Evolutionary conservation across 306 rosid species (phyloP), one percentile per base, ranked within the genome.

Genomic region (Pterocarpus macrocarpus): DNA sequence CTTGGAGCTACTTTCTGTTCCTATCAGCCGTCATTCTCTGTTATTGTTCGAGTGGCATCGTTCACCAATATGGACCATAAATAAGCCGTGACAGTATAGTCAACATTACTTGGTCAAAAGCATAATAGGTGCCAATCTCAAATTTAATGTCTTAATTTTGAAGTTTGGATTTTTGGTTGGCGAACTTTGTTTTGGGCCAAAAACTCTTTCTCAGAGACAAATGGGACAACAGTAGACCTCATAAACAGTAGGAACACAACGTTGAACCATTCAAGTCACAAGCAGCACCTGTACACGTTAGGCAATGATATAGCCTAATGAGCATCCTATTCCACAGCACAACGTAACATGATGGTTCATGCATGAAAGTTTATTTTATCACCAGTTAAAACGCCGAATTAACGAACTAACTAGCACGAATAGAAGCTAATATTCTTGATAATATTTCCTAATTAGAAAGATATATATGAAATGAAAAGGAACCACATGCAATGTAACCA

Each of bases 251-350:
- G 66, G 35, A 64, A 61, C 69, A 33, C 55, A 73, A 68, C 9
- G 69, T 39, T 80, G 74, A 69, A 17, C 84, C 87, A 75, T 80
- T 84, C 74, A 84, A 75, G 41, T 84, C 83, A 70, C 10, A 4
- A 63, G 64, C 69, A 79, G 81, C 81, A 84, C 65, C 80, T 73
- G 0, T 34, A 33, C 44, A 78, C 56, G 70, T 64, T 35, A 36
- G 83, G 71, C 69, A 71, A 39, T 64, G 72, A 83, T 73, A 72
- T 71, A 83, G 32, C 69, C 5, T 34, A 62, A 61, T 49, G 69
- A 71, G 84, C 49, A 84, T 79, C 83, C 62, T 59, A 83, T 83
- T 73, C 83, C 83, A 73, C 69, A 32, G 8, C 58, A 38, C 71
- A 71, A 78, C 59, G 69, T 71, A 44, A 83, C 66, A 28, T 34